These are phyloP conservation scores for Lipomyces kockii DNA, from an alignment of 805 yeast genomes.

Conservation along the genomic window DNA sequence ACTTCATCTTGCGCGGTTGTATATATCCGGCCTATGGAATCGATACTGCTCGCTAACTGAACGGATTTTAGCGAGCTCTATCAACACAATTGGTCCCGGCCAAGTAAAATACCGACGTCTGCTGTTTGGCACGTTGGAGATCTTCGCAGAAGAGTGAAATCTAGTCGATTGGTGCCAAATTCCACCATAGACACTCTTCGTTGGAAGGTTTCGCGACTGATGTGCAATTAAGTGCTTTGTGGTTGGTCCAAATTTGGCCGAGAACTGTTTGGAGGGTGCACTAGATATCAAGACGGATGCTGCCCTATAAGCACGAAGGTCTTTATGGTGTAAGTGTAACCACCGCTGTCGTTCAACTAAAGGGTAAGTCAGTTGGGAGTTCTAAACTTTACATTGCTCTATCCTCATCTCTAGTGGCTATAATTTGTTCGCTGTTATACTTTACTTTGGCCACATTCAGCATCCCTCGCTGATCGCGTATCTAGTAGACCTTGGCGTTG, in stretches of 20 bases:
- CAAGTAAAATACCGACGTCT: not conserved
- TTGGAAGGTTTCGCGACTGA: not conserved
- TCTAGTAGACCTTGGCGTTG: not conserved
- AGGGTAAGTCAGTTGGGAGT: not conserved
- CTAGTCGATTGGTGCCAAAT: not conserved
- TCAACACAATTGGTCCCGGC: not conserved
- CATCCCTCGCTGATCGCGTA: not conserved
- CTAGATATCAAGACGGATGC: not conserved
- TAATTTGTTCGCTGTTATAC: not conserved
- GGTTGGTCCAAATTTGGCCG: not conserved
- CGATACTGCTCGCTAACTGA: not conserved
- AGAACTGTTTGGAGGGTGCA: not conserved
- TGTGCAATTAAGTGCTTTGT: not conserved
- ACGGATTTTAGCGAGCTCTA: not conserved
- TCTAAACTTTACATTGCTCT: not conserved
- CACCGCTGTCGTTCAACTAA: too few relatives aligned
- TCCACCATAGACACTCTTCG: not conserved
- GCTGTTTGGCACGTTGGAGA: not conserved
- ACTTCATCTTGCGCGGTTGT: slow-evolving; percentile 14
- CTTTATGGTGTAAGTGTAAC: too few relatives aligned
- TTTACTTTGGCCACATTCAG: not conserved
- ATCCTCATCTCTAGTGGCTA: not conserved
- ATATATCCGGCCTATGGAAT: not conserved
- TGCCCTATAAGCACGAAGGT: not conserved
- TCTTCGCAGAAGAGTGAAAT: not conserved